Evolutionary conservation across 2,329 filamentous ascomycete species (phyloP), one percentile per base, ranked within the genome.

Genomic region (Pseudopyrenochaeta lycopersici): DNA sequence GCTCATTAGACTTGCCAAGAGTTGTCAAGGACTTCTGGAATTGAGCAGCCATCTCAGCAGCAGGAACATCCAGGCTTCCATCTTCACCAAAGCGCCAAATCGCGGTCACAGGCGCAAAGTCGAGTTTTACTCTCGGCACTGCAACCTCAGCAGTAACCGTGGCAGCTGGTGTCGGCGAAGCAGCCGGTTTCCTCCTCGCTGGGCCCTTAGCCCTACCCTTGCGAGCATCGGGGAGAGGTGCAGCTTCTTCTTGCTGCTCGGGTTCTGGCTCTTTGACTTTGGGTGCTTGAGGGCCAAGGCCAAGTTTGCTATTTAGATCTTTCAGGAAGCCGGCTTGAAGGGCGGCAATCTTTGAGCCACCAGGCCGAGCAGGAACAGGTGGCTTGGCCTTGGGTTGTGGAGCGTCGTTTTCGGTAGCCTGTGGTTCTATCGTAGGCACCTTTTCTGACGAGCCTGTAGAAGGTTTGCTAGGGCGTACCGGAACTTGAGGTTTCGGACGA

Each of bases 261-360:
- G 85, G 84, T 51, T 86, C 83, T 46, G 87, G 79, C 60, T 93
- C 89, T 68, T 90, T 88, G 62, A 90, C 89, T 80, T 92, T 93
- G 1, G 88, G 85, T 9, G 83, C 86, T 64, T 91, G 88, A n/a
- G 93, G 94, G 1, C 95, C 95, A 31, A 96, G 79, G 70, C 92
- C 89, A 23, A 99, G 81, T 43, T 92, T 90, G 66, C 92, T 93
- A 76, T 98, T 97, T 36, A 99, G 80, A 70, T 98, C 94, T 39
- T 88, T 92, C 84, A 99, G 87, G 76, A 99, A 98, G 2, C 91
- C 92, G 32, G 91, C 91, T 76, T 96, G 92, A 29, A 99, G 80
- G 20, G 91, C 90, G 14, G 93, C 92, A 72, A 99, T 96, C 80
- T 98, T 98, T 66, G 87, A 86, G 9, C 91, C 91, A 38, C 84